These are phyloP conservation scores for Metschnikowia cerradonensis DNA, from an alignment of 805 yeast species.

Conservation along the genomic window DNA sequence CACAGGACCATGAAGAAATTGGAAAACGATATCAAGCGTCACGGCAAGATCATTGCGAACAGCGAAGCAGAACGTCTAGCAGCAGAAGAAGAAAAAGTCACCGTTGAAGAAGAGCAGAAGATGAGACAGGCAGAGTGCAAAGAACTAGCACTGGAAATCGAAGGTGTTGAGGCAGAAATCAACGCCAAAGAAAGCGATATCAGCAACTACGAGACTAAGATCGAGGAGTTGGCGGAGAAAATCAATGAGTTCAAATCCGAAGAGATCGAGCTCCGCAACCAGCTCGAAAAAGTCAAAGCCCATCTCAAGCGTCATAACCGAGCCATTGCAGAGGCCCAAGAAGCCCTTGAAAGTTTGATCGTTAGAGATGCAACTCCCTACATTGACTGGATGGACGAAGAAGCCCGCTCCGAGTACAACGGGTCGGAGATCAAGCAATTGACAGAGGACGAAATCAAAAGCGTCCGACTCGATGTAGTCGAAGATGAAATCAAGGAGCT, in stretches of 20 bases:
- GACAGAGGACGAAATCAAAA: constrained; percentile 48
- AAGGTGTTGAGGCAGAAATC: constrained; percentile 27
- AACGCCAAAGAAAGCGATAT: constrained; percentile 39
- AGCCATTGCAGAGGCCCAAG: constrained; percentile 35
- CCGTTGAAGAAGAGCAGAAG: constrained; percentile 21
- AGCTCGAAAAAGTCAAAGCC: constrained; percentile 53
- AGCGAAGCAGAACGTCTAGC: constrained; percentile 43
- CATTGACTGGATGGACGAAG: constrained; percentile 47
- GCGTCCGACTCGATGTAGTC: constrained; percentile 45
- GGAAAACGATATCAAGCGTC: constrained; percentile 59
- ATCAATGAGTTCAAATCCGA: constrained; percentile 57
- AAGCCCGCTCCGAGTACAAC: constrained; percentile 33
- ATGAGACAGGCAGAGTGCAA: constrained; percentile 19
- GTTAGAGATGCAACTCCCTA: constrained; percentile 53
- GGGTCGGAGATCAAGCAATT: constrained; percentile 40
- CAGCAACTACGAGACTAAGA: constrained; percentile 28
- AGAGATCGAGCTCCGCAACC: constrained; percentile 64
- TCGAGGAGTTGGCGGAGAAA: constrained; percentile 38
- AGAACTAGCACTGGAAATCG: constrained; percentile 25
- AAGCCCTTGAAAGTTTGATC: constrained; percentile 41
- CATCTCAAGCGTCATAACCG: constrained; percentile 35
- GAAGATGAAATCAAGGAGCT: constrained; percentile 50
- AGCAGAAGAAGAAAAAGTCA: constrained; percentile 23
- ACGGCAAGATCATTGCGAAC: constrained; percentile 42
- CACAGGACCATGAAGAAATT: constrained; percentile 55